Base-by-base conservation (phyloP, 257 asterid genomes). In the Jacaranda copaia region DNA sequence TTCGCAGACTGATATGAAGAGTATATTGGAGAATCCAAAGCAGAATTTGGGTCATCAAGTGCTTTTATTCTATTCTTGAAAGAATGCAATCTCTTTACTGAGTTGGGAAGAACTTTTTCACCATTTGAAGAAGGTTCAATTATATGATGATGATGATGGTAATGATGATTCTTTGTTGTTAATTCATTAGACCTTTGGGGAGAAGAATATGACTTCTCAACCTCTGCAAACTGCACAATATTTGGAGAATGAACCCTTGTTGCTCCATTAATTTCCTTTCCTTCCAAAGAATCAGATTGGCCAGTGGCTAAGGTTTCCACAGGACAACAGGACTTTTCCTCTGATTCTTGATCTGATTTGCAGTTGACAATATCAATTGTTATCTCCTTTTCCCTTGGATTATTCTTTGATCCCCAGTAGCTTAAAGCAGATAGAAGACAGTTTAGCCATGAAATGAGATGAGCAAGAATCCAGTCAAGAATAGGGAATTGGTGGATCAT, bases 301-400 rank as follows among this genome's bases (percentile, higher is more conserved):
- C 32, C 32, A 25, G 2, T 25, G 32, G 32, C 32, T 25, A 25
- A 25, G 32, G 32, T 25, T 25, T 25, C 32, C 32, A 25, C 32
- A 25, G 32, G 32, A 25, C 32, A 25, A 2, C 14, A 16, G 14
- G 70, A 48, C 11, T 46, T 45, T 36, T 20, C 39, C 7, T 10
- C 25, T 0, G 74, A 42, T 46, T 73, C 32, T 48, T 38, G 48
- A 1, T 43, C n/a, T 38, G 38, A 42, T 13, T 46, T 75, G 78
- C 70, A 68, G 49, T 73, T 76, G 6, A 35, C 72, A 25, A 25
- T 25, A 58, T 87, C 91, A 1, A 82, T 51, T 16, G 13, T 61
- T 49, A 86, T 87, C 73, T 87, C 96, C 78, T 87, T 91, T 40
- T 83, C 91, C 35, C 74, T 72, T 0, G 80, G 32, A 25, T 25